Evolutionary conservation across 1,139 yeast genomes (phyloP).

Genomic region (Candida pseudoviswanathii): DNA sequence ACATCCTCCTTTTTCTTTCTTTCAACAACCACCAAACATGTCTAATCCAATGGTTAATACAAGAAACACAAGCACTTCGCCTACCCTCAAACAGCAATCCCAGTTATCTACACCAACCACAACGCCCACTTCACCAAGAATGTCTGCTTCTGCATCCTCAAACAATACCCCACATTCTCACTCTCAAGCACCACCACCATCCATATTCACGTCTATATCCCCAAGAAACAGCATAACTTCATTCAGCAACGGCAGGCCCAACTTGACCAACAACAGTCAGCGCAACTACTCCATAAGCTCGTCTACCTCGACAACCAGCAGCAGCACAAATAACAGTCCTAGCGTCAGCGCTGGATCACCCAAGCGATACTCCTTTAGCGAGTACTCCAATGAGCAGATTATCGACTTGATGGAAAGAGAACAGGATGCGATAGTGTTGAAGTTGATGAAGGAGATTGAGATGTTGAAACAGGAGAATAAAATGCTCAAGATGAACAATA

Average conservation of each 20-base stretch:
- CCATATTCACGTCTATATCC: conserved; percentile 12
- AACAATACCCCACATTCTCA: neutral
- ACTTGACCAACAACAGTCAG: conserved; percentile 3
- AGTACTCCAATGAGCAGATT: conserved; percentile 43
- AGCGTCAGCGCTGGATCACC: neutral
- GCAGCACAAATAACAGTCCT: conserved; percentile 1
- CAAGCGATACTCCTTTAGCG: conserved; percentile 11
- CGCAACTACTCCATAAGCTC: conserved; percentile 11
- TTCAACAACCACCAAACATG: neutral
- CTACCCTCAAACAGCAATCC: neutral
- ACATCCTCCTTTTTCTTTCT: neutral
- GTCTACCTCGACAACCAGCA: too few relatives aligned
- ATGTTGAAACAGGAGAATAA: conserved; percentile 54
- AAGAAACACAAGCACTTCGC: neutral
- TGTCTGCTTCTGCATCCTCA: neutral
- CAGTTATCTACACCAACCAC: neutral
- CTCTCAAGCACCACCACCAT: conserved; percentile 7
- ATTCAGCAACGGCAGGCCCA: conserved; percentile 7
- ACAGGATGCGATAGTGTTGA: conserved; percentile 66
- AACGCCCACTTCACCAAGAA: neutral
- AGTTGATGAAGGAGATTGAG: conserved; percentile 57
- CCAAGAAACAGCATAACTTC: conserved; percentile 14
- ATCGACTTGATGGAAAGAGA: conserved; percentile 69
- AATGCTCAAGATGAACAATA: conserved; percentile 21
- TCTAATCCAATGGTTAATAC: neutral